A percentile compares a stretch with the other conserved stretches of the same genome.
phyloP scores from a whole-genome alignment of 106 monocot genomes.

The Cymbidium sinense region DNA sequence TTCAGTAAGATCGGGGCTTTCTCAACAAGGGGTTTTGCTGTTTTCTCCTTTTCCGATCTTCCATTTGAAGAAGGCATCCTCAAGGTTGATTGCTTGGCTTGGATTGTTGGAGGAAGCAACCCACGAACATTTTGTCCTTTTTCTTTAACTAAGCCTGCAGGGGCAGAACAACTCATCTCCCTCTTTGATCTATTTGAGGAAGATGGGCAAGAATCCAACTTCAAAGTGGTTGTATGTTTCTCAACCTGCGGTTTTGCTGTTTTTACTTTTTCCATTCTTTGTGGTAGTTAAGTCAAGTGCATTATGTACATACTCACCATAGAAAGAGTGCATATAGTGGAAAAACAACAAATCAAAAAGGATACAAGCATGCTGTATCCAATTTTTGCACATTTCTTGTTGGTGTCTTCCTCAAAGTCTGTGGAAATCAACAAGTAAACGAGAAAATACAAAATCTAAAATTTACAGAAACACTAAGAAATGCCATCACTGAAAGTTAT shows the following conservation, averaged over 20 bases:
- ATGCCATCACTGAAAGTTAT: neutral
- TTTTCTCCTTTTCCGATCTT: slow-evolving; percentile 29
- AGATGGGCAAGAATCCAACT: slow-evolving; percentile 7
- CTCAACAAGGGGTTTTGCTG: slow-evolving; percentile 8
- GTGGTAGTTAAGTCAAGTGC: slow-evolving; percentile 31
- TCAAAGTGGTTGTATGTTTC: slow-evolving; percentile 7
- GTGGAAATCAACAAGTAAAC: slow-evolving; percentile 4
- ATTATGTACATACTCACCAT: slow-evolving; percentile 15
- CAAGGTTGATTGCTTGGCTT: slow-evolving; percentile 46
- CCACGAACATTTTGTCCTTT: slow-evolving; percentile 7
- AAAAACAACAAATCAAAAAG: slow-evolving; percentile 16
- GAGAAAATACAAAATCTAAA: neutral
- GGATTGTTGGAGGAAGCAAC: slow-evolving; percentile 11
- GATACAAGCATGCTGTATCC: slow-evolving; percentile 48
- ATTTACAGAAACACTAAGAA: neutral
- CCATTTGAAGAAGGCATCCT: slow-evolving; percentile 69
- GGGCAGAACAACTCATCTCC: neutral
- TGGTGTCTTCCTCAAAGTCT: slow-evolving; percentile 22
- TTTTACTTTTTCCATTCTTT: slow-evolving; percentile 38
- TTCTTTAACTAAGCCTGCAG: neutral
- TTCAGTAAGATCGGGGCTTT: slow-evolving; percentile 8
- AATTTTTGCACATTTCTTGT: slow-evolving; percentile 20
- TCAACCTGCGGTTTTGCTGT: slow-evolving; percentile 11
- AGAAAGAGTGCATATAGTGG: neutral
- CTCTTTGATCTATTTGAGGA: slow-evolving; percentile 6